Conservation (phyloP, 1,284 basidiomycete genomes). For the Phellopilus nigrolimitatus region DNA sequence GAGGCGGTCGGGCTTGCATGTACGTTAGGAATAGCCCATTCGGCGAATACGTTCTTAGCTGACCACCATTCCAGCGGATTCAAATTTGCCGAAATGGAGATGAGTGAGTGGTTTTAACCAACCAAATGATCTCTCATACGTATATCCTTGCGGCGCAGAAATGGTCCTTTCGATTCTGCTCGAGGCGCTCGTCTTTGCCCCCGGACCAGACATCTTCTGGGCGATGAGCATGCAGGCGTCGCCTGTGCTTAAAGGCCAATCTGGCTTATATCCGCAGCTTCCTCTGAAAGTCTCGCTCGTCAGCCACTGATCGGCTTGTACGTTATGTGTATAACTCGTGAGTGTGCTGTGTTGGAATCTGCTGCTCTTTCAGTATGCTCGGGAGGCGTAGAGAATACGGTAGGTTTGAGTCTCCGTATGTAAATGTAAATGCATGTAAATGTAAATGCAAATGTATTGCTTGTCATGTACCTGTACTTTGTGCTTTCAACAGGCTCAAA, state of each 20-base stretch:
- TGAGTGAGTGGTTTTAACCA: constrained; percentile 14
- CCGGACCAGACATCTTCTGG: constrained; percentile 14
- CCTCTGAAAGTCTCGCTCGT: constrained; percentile 16
- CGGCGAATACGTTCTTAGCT: not conserved
- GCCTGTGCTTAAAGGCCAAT: constrained; percentile 8
- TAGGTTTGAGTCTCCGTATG: too few relatives aligned
- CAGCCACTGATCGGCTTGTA: not conserved
- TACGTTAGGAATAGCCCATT: not conserved
- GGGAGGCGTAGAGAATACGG: too few relatives aligned
- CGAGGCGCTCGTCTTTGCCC: constrained; percentile 9
- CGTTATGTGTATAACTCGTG: too few relatives aligned
- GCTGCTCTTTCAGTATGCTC: too few relatives aligned
- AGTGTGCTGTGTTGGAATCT: too few relatives aligned
- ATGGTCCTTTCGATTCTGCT: constrained; percentile 11
- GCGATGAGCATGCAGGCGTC: constrained; percentile 2
- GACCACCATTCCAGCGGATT: not conserved
- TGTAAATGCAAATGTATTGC: too few relatives aligned
- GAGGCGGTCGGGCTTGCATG: constrained; percentile 20
- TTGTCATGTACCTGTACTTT: too few relatives aligned
- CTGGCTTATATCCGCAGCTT: not conserved
- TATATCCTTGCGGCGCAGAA: constrained; percentile 1
- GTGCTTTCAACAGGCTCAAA: too few relatives aligned
- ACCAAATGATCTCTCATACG: not conserved
- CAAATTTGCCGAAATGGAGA: constrained; percentile 20
- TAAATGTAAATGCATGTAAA: too few relatives aligned